phyloP scores from a whole-genome alignment of 768 basidiomycete genomes.

The Boletus rex-veris region DNA sequence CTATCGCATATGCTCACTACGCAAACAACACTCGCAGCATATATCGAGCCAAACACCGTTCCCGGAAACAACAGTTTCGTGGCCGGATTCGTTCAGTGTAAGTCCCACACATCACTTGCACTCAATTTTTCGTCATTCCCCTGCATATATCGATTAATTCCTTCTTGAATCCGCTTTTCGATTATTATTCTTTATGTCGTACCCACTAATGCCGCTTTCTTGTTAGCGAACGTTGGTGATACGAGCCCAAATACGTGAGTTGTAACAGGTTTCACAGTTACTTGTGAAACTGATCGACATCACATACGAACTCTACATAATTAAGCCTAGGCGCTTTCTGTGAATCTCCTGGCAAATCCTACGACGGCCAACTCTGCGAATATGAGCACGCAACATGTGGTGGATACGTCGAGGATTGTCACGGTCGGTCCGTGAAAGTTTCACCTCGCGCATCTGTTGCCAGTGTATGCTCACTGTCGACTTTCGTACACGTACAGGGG shows the following conservation, averaged over 20 bases:
- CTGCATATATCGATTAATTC: neutral
- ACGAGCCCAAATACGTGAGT: constrained; percentile 77
- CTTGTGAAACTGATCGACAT: neutral
- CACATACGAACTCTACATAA: neutral
- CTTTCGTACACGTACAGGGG: constrained; percentile 42
- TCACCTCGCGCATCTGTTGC: neutral
- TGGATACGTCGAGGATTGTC: constrained; percentile 61
- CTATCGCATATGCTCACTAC: too few relatives aligned
- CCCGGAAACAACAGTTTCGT: constrained; percentile 71
- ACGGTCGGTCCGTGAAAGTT: constrained; percentile 51
- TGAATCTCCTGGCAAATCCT: constrained; percentile 67
- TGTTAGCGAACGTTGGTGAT: constrained; percentile 73
- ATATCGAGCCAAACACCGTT: constrained; percentile 57
- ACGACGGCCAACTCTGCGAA: constrained; percentile 68
- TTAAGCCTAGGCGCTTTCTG: constrained; percentile 66
- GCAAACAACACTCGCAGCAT: constrained; percentile 37
- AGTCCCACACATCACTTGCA: constrained; percentile 15
- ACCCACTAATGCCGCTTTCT: neutral
- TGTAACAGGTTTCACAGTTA: neutral
- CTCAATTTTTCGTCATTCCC: neutral
- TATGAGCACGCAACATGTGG: constrained; percentile 73
- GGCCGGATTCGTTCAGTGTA: constrained; percentile 74
- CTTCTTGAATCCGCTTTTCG: neutral
- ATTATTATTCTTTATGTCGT: neutral
- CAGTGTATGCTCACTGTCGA: neutral